Base-by-base conservation (phyloP, 768 basidiomycete species). In the Suillus plorans region DNA sequence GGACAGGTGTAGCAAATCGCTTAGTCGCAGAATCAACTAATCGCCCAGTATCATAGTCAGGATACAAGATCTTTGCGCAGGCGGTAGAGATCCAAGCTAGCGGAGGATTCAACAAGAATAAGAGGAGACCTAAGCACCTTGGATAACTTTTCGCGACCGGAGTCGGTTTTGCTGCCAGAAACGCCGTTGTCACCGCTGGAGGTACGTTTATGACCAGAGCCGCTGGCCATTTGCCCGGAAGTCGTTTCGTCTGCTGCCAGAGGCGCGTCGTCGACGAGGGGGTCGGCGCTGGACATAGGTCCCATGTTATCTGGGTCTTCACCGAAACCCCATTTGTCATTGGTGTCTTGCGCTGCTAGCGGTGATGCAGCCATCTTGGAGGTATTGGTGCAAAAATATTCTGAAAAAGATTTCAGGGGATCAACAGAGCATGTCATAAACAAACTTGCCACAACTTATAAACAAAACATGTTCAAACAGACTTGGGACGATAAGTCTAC, bases 81-180 rank as follows among this genome's bases (percentile, higher is more conserved):
- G 66, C 63, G 63, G 72, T 71, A 72, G 64, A 71, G 67, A 42
- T 59, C 58, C 58, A 59, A 69, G 66, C 72, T 71, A 77, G 62
- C 61, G 63, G 61, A 41, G 60, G 69, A 70, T 73, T 77, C 72
- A 77, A 69, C 67, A 77, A 71, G 70, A 73, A 74, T 66, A 63
- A 79, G 74, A 74, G 71, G 77, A 83, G 83, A 89, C 84, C 85
- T 89, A 91, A 90, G 90, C 90, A 91, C 90, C 90, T 91, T 91
- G 84, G 87, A 82, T 81, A 88, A 88, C 84, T 89, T 91, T 81
- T 91, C 89, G 72, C 88, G 87, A 69, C 69, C 56, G 73, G 79
- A 72, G 64, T 85, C 84, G 70, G 79, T 76, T 73, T 81, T 81
- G 67, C 74, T 77, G 63, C 76, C 78, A 76, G 79, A 77, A 69